Conservation (phyloP, 352 stramenopile species). For the Pythium oligandrum region DNA sequence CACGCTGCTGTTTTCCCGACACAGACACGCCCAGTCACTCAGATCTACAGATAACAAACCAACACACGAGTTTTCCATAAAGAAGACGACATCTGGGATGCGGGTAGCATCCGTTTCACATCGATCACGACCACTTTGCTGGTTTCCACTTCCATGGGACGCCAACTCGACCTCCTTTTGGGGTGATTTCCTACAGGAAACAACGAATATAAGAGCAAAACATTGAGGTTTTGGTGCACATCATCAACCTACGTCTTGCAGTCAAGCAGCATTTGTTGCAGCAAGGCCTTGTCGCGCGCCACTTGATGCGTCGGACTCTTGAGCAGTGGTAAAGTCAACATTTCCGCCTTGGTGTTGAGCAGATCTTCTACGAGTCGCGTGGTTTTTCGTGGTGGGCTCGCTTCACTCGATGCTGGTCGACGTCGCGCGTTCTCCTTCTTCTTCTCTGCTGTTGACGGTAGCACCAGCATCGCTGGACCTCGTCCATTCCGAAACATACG, state of each 20-base stretch:
- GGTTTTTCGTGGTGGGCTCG: slow-evolving; percentile 4
- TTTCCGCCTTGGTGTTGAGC: slow-evolving; percentile 7
- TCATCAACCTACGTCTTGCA: slow-evolving; percentile 32
- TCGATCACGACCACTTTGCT: slow-evolving; percentile 1
- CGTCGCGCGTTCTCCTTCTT: neutral
- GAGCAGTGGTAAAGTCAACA: slow-evolving; percentile 31
- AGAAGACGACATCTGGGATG: slow-evolving; percentile 54
- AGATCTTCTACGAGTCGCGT: slow-evolving; percentile 19
- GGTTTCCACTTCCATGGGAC: no score
- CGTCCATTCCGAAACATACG: slow-evolving; percentile 47
- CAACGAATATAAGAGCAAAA: neutral
- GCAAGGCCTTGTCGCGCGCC: slow-evolving; percentile 28
- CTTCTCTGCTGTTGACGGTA: slow-evolving; percentile 1
- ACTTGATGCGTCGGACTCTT: slow-evolving; percentile 8
- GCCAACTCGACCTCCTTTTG: no score
- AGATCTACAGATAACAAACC: slow-evolving; percentile 36
- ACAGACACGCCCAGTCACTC: slow-evolving; percentile 49
- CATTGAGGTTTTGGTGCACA: neutral
- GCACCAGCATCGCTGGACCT: slow-evolving; percentile 12
- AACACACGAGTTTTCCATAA: slow-evolving; percentile 41
- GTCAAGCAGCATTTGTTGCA: slow-evolving; percentile 39
- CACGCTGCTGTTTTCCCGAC: slow-evolving; percentile 12
- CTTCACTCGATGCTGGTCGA: slow-evolving; percentile 4
- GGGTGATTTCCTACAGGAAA: slow-evolving; percentile 1
- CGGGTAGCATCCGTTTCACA: neutral